These are phyloP conservation scores for Candida wancherniae DNA, from an alignment of 805 yeast genomes.

Conservation along the genomic window DNA sequence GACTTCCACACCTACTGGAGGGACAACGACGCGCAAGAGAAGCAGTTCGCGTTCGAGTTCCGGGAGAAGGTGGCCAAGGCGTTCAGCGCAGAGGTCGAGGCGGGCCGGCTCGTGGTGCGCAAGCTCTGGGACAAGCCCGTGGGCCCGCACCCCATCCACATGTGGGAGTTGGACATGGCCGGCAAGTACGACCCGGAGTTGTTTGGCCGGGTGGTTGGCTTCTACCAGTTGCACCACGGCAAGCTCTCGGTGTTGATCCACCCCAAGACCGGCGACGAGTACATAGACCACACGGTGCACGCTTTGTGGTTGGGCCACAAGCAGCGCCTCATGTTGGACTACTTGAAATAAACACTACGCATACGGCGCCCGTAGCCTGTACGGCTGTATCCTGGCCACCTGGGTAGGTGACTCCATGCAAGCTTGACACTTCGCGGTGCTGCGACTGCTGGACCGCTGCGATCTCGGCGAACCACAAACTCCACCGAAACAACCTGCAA, in stretches of 20 bases:
- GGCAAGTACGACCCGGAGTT: slow-evolving; percentile 31
- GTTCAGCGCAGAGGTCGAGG: slow-evolving; percentile 38
- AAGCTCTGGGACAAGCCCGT: slow-evolving; percentile 44
- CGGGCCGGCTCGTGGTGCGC: slow-evolving; percentile 40
- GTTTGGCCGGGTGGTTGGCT: slow-evolving; percentile 43
- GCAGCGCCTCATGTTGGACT: slow-evolving; percentile 11
- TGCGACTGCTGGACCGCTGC: too few species aligned
- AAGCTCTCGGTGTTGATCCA: slow-evolving; percentile 50
- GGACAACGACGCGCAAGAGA: slow-evolving; percentile 29
- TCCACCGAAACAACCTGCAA: too few species aligned
- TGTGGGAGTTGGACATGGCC: slow-evolving; percentile 53
- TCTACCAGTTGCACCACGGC: slow-evolving; percentile 51
- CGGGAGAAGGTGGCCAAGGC: slow-evolving; percentile 37
- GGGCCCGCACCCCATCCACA: slow-evolving; percentile 56
- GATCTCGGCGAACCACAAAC: too few species aligned
- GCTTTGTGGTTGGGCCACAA: slow-evolving; percentile 58
- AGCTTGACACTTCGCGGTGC: too few species aligned
- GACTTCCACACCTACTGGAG: slow-evolving; percentile 56
- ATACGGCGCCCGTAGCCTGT: too few species aligned
- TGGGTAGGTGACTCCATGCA: too few species aligned
- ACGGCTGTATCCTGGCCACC: too few species aligned
- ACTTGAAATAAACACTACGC: background rate
- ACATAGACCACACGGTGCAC: slow-evolving; percentile 47
- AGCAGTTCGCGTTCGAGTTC: slow-evolving; percentile 31
- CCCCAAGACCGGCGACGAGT: slow-evolving; percentile 42